Evolutionary conservation across 1,284 basidiomycete genomes (phyloP).

Genomic region (Rhodofomes roseus): DNA sequence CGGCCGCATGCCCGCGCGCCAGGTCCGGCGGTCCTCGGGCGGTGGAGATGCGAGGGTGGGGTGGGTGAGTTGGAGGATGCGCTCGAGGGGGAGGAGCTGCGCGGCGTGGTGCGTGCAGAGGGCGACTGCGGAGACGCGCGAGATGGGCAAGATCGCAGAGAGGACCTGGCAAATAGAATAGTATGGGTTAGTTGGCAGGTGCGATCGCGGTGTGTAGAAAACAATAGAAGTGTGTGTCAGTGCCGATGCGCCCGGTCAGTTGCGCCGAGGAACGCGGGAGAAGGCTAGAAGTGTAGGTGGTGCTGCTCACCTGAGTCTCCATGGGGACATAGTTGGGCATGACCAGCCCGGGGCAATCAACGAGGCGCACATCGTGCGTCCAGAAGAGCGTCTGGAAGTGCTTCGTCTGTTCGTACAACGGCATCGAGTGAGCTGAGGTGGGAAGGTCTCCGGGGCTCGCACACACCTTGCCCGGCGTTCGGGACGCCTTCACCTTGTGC

Average conservation of each 20-base stretch:
- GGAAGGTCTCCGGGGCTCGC: neutral
- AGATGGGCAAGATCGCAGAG: conserved; percentile 83
- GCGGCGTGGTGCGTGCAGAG: conserved; percentile 71
- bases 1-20: conserved; percentile 50
- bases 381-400: conserved; percentile 92
- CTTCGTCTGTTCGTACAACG: conserved; percentile 60
- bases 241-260: too few species aligned
- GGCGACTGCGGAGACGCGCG: conserved; percentile 78
- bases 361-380: conserved; percentile 77
- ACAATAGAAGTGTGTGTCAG: too few species aligned
- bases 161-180: conserved; percentile 49
- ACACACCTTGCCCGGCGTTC: conserved; percentile 83
- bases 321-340: conserved; percentile 77
- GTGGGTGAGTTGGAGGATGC: conserved; percentile 58
- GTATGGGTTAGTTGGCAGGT: neutral
- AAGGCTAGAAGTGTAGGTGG: neutral
- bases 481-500: conserved; percentile 81
- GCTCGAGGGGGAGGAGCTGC: conserved; percentile 75
- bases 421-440: neutral
- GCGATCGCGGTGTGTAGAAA: too few species aligned
- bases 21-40: conserved; percentile 65
- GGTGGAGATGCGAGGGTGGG: conserved; percentile 36
- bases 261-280: neutral
- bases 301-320: conserved; percentile 63
- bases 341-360: conserved; percentile 84